Conservation (phyloP, 73 alveolate genomes). For the Blepharisma stoltei region DNA sequence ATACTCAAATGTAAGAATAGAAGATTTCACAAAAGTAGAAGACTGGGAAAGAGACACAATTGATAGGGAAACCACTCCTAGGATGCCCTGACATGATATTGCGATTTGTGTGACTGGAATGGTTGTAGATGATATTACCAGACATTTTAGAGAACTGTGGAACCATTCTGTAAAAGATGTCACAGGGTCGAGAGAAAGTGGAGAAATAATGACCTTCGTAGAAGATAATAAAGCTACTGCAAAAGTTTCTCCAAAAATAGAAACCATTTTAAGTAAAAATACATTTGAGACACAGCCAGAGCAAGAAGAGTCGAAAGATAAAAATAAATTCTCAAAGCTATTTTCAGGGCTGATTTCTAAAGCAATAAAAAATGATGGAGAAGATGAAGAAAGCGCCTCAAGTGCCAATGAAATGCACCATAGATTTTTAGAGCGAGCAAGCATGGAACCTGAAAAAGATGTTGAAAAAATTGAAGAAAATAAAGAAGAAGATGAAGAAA, state of each 20-base stretch:
- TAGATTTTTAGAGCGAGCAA: not conserved
- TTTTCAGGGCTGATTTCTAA: not conserved
- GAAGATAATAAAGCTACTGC: not conserved
- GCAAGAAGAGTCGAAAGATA: not conserved
- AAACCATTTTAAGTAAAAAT: not conserved
- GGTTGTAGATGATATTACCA: slow-evolving; percentile 85
- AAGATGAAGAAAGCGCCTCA: not conserved
- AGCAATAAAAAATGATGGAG: not conserved
- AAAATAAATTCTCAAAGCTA: not conserved
- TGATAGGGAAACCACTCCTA: slow-evolving; percentile 55
- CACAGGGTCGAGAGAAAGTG: slow-evolving; percentile 41
- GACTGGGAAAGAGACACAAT: slow-evolving; percentile 57
- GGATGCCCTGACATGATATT: slow-evolving; percentile 96
- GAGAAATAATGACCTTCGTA: not conserved
- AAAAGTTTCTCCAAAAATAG: slow-evolving; percentile 16
- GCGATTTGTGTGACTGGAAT: slow-evolving; percentile 79
- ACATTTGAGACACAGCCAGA: not conserved
- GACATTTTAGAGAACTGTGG: slow-evolving; percentile 88
- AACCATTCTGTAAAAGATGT: slow-evolving; percentile 77
- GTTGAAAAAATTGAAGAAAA: not conserved
- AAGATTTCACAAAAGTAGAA: slow-evolving; percentile 65
- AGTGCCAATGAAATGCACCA: not conserved
- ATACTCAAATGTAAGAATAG: slow-evolving; percentile 77
- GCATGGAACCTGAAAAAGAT: not conserved
- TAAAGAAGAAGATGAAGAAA: not conserved